Conservation (phyloP, 106 monocot species). For the Hemerocallis citrina region DNA sequence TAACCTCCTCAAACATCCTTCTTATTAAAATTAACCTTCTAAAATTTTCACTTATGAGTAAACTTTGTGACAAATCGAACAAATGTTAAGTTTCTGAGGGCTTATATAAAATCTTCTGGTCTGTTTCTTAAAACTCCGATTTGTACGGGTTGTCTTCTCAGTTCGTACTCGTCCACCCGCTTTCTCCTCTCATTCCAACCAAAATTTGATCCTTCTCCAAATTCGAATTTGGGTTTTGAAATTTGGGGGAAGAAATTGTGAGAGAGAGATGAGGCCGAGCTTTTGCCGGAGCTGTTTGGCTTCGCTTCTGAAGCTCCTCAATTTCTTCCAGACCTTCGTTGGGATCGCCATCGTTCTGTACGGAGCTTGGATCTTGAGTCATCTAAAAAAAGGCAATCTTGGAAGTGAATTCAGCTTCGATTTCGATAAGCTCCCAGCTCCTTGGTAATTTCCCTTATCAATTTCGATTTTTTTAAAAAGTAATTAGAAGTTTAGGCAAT, state of each 20-base stretch:
- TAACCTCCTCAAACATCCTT: no score
- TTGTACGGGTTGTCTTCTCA: neutral
- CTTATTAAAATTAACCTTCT: no score
- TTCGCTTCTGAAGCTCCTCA: conserved; percentile 54
- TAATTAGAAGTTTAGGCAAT: no score
- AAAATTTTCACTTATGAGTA: no score
- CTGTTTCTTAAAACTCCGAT: neutral
- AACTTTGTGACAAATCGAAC: no score
- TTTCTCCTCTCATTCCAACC: no score
- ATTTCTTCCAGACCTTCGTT: conserved; percentile 71
- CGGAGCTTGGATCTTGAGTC: conserved; percentile 51
- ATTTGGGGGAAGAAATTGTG: neutral
- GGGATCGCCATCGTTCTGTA: conserved; percentile 62
- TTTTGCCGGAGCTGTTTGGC: conserved; percentile 39
- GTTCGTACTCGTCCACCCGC: neutral
- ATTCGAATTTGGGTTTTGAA: conserved; percentile 4
- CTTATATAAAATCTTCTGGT: neutral
- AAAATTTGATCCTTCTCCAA: neutral
- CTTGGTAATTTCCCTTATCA: conserved; percentile 34
- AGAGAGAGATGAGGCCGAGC: conserved; percentile 26
- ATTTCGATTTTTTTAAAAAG: neutral
- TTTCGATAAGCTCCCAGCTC: conserved; percentile 38
- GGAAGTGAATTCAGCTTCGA: conserved; percentile 17
- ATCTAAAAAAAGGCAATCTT: conserved; percentile 8
- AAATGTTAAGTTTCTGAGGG: no score